Evolutionary conservation across 805 yeast genomes (phyloP).

Genomic region (Torulaspora indica): DNA sequence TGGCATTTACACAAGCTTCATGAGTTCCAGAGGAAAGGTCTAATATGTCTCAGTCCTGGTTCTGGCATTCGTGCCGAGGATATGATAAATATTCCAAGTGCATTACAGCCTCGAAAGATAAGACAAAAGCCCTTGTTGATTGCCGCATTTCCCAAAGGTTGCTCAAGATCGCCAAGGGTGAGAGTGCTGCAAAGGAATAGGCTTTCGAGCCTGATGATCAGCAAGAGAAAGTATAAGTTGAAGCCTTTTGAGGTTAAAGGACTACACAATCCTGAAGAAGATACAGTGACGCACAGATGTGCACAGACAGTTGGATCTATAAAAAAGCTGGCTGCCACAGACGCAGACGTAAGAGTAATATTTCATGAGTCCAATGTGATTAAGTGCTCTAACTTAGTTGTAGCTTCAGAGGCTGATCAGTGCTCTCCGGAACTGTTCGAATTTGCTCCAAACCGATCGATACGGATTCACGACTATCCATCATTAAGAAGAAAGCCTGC

Average conservation of each 20-base stretch:
- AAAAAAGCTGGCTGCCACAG: slow-evolving; percentile 20
- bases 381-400: slow-evolving; percentile 16
- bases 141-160: slow-evolving; percentile 30
- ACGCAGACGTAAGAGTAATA: slow-evolving; percentile 32
- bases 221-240: slow-evolving; percentile 28
- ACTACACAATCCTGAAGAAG: slow-evolving; percentile 3
- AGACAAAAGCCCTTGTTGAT: slow-evolving; percentile 31
- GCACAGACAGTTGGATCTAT: slow-evolving; percentile 25
- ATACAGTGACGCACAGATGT: slow-evolving; percentile 14
- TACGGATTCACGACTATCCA: slow-evolving; percentile 21
- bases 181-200: slow-evolving; percentile 25
- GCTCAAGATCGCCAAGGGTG: slow-evolving; percentile 27
- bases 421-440: slow-evolving; percentile 16
- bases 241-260: slow-evolving; percentile 20
- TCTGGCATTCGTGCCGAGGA: slow-evolving; percentile 26
- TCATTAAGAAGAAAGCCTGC: slow-evolving; percentile 7
- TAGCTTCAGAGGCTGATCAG: neutral
- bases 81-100: slow-evolving; percentile 25
- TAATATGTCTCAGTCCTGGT: slow-evolving; percentile 13
- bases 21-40: slow-evolving; percentile 9
- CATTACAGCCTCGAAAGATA: slow-evolving; percentile 14
- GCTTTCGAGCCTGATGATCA: slow-evolving; percentile 21
- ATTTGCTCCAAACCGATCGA: slow-evolving; percentile 19
- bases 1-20: slow-evolving; percentile 28
- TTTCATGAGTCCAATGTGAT: slow-evolving; percentile 29